A percentile compares a stretch with the other conserved stretches of the same genome.
phyloP scores from a whole-genome alignment of 129 eudicot species.

The Apium graveolens region DNA sequence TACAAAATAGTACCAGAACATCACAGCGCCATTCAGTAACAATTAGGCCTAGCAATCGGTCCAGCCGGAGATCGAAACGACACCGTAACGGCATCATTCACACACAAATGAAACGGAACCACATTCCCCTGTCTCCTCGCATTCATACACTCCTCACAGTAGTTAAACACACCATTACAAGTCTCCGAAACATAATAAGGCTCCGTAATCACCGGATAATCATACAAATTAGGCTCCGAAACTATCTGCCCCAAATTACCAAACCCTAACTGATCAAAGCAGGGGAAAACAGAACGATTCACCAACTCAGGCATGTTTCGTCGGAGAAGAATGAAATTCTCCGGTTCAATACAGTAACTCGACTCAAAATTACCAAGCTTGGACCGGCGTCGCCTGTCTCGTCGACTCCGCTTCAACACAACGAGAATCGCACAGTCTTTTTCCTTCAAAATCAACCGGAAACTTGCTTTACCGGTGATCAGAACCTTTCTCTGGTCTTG shows the following conservation, averaged over 20 bases:
- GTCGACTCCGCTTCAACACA: conserved; percentile 51
- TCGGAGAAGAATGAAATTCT: conserved; percentile 29
- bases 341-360: conserved; percentile 19
- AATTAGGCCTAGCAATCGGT: conserved; percentile 36
- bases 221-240: not conserved
- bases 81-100: conserved; percentile 31
- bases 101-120: conserved; percentile 54
- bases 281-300: conserved; percentile 14
- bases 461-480: conserved; percentile 63
- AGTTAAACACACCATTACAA: not conserved
- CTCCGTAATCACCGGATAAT: conserved; percentile 8
- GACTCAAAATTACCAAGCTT: conserved; percentile 1
- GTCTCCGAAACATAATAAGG: conserved; percentile 5
- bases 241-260: not conserved
- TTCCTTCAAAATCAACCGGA: conserved; percentile 29
- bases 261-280: conserved; percentile 15
- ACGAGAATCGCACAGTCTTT: conserved; percentile 45
- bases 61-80: conserved; percentile 45
- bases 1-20: not conserved
- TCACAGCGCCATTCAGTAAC: not conserved
- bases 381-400: conserved; percentile 35
- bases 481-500: conserved; percentile 31
- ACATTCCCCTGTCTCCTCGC: conserved; percentile 18
- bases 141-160: conserved; percentile 36
- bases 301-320: conserved; percentile 24